These are phyloP conservation scores for Penicillium taxi DNA, from an alignment of 495 filamentous ascomycete species.

Conservation along the genomic window DNA sequence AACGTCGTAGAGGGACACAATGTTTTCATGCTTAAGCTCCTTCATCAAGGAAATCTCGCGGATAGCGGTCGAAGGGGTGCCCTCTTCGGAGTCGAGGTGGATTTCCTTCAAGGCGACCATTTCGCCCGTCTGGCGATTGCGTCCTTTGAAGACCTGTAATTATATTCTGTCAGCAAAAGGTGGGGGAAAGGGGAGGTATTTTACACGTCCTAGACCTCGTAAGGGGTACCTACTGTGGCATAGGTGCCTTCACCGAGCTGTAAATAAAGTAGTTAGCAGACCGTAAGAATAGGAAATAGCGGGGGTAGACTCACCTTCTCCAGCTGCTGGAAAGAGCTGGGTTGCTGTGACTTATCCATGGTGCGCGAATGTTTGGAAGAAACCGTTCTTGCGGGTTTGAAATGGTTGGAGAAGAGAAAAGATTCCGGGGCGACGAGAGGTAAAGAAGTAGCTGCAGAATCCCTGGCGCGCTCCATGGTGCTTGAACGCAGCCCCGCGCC, in stretches of 20 bases:
- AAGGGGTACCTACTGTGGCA: constrained; percentile 68
- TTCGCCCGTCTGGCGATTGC: constrained; percentile 92
- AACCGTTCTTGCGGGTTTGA: constrained; percentile 14
- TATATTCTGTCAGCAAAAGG: constrained; percentile 16
- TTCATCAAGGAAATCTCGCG: constrained; percentile 99
- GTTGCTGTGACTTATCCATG: constrained; percentile 86
- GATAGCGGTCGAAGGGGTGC: constrained; percentile 95
- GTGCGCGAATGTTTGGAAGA: constrained; percentile 8
- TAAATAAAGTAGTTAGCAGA: constrained; percentile 14
- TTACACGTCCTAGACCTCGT: not conserved
- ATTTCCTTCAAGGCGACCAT: constrained; percentile 98
- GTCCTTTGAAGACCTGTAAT: constrained; percentile 89
- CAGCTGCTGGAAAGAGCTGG: constrained; percentile 96
- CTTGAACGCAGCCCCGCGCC: constrained; percentile 22
- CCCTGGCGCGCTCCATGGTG: constrained; percentile 21
- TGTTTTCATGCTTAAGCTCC: constrained; percentile 96
- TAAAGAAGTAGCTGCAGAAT: constrained; percentile 20
- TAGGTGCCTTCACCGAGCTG: constrained; percentile 96
- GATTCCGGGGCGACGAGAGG: constrained; percentile 34
- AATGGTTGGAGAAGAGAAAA: constrained; percentile 26
- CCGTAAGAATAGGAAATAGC: constrained; percentile 2
- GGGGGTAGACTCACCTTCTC: constrained; percentile 55
- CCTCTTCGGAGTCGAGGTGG: constrained; percentile 97
- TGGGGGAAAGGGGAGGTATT: not conserved
- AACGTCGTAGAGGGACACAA: constrained; percentile 95